Evolutionary conservation across 345 rosid genomes (phyloP), one percentile per base, ranked within the genome.

Genomic region (Hibiscus syriacus): DNA sequence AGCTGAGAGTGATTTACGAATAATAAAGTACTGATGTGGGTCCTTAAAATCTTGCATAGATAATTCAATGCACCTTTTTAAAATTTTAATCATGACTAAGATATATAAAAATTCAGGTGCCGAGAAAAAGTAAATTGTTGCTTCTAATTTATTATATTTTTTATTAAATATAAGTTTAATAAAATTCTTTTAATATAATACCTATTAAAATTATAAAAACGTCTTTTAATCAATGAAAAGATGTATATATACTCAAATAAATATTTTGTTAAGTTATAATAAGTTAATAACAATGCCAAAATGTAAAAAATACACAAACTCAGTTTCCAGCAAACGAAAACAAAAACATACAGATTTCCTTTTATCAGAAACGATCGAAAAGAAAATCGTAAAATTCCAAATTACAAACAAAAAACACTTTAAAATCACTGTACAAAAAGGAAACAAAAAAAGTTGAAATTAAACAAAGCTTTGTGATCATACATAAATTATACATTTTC

Each of bases 291-390:
- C n/a, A n/a, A n/a, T n/a, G n/a, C n/a, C n/a, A n/a, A n/a, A n/a
- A n/a, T n/a, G n/a, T n/a, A n/a, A n/a, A n/a, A n/a, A n/a, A n/a
- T n/a, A n/a, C n/a, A 38, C 14, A 20, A 8, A 50, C 74, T 60
- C 74, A 64, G 74, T 73, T 58, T 38, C 13, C 41, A 6, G 29
- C 14, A 50, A 19, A 52, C 30, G 49, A 34, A 5, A 7, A 36
- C 46, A 36, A 55, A 10, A 46, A n/a, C 3, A 48, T 36, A 10
- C 65, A 60, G 30, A 50, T 61, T 61, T 38, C 16, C 14, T 39
- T 12, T 25, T 61, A 13, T 63, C 22, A 14, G 14, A 25, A 20
- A 49, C 25, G 0, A 49, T 49, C 27, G 39, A 50, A 26, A 19
- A 17, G n/a, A 29, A 29, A 19, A 46, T 9, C 3, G 20, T 12